Conservation (phyloP, 1,284 basidiomycete species). For the Irpex sp. region DNA sequence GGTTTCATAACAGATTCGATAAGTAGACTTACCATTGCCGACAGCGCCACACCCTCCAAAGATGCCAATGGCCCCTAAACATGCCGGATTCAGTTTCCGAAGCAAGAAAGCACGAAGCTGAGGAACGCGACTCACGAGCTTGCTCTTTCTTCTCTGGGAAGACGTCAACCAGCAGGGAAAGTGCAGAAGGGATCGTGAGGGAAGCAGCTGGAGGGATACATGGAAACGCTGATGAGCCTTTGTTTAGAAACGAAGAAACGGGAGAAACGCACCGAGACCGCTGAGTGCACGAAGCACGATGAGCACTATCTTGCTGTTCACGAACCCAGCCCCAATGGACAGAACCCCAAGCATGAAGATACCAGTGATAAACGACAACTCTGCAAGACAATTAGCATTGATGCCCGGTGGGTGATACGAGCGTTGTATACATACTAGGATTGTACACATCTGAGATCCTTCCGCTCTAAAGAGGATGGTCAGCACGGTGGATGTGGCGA, state of each 20-base stretch:
- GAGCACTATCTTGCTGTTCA: conserved; percentile 35
- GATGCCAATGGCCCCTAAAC: conserved; percentile 33
- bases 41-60: conserved; percentile 43
- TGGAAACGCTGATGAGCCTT: neutral
- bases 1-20: neutral
- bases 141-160: conserved; percentile 43
- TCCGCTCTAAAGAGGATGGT: conserved; percentile 21
- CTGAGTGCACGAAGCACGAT: conserved; percentile 41
- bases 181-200: conserved; percentile 45
- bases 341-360: conserved; percentile 32
- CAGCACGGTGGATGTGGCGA: neutral
- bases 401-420: neutral
- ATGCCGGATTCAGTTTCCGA: neutral
- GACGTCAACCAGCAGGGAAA: conserved; percentile 40
- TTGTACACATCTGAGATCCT: conserved; percentile 31
- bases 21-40: conserved; percentile 35
- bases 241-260: neutral
- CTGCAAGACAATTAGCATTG: conserved; percentile 11
- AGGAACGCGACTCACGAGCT: conserved; percentile 24
- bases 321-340: conserved; percentile 38
- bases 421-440: conserved; percentile 22
- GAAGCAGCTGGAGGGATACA: conserved; percentile 30
- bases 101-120: neutral
- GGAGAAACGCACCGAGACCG: conserved; percentile 32
- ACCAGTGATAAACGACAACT: conserved; percentile 30